phyloP scores from a whole-genome alignment of 441 rosid species.

The Isatis lusitanica region DNA sequence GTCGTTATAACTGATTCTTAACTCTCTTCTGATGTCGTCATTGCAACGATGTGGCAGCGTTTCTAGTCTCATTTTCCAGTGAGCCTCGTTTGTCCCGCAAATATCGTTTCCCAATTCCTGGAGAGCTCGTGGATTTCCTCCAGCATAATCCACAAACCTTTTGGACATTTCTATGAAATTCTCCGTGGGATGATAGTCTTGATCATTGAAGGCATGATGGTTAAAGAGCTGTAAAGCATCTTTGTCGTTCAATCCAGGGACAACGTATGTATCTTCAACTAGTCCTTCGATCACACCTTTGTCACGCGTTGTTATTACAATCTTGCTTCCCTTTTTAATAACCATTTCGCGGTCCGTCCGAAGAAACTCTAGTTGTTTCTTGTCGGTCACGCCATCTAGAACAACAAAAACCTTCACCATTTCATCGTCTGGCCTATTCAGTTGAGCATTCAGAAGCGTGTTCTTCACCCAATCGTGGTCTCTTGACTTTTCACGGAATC shows the following conservation, averaged over 20 bases:
- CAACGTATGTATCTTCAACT: neutral
- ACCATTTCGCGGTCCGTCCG: neutral
- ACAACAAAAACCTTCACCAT: too few species aligned
- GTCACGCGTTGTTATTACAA: neutral
- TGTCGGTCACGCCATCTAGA: too few species aligned
- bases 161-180: neutral
- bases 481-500: neutral
- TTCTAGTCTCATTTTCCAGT: too few species aligned
- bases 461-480: neutral
- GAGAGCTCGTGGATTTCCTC: too few species aligned
- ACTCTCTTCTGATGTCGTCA: too few species aligned
- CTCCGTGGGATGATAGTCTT: neutral
- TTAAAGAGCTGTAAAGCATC: neutral
- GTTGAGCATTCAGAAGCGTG: neutral
- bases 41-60: too few species aligned
- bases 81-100: too few species aligned
- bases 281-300: neutral
- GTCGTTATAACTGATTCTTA: too few species aligned
- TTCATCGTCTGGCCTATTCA: too few species aligned
- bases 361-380: too few species aligned
- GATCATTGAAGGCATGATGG: neutral
- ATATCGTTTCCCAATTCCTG: too few species aligned
- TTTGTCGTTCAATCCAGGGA: conserved; percentile 2
- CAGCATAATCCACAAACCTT: too few species aligned
- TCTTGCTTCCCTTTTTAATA: conserved; percentile 4